phyloP scores from a whole-genome alignment of 192 early-diverging fungal species.

The Coemansia sp. region DNA sequence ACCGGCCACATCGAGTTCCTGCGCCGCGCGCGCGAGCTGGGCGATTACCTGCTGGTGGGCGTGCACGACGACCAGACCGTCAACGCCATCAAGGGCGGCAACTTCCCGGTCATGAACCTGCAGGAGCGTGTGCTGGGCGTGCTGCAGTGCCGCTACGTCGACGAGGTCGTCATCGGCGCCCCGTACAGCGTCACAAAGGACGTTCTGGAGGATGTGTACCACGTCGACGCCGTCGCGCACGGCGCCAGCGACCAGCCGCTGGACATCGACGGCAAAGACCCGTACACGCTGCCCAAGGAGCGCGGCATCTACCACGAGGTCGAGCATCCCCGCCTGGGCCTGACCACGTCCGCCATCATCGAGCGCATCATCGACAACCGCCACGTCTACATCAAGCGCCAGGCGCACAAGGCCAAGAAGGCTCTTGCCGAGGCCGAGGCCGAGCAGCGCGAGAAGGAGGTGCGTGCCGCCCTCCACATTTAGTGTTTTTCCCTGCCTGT shows the following conservation, averaged over 20 bases:
- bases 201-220: conserved; percentile 82
- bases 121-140: conserved; percentile 92
- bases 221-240: conserved; percentile 78
- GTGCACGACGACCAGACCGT: conserved; percentile 91
- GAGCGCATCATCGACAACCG: conserved; percentile 86
- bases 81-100: conserved; percentile 80
- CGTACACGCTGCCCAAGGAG: conserved; percentile 81
- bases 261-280: conserved; percentile 76
- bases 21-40: conserved; percentile 76
- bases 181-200: conserved; percentile 86
- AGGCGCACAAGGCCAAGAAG: conserved; percentile 72
- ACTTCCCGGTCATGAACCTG: conserved; percentile 94
- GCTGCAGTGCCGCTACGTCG: conserved; percentile 89
- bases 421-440: conserved; percentile 63
- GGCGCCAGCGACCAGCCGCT: conserved; percentile 63
- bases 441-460: conserved; percentile 60
- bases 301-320: conserved; percentile 78
- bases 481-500: neutral
- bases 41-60: conserved; percentile 91
- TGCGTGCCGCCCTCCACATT: conserved; percentile 26
- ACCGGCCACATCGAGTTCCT: conserved; percentile 95
- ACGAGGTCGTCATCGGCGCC: conserved; percentile 92
- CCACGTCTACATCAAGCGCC: conserved; percentile 74
- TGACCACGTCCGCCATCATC: conserved; percentile 87
- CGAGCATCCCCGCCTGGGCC: conserved; percentile 68